A percentile compares a stretch with the other conserved stretches of the same genome.
Conservation (phyloP, 1,284 basidiomycete genomes). For the Tilletia setariae region DNA sequence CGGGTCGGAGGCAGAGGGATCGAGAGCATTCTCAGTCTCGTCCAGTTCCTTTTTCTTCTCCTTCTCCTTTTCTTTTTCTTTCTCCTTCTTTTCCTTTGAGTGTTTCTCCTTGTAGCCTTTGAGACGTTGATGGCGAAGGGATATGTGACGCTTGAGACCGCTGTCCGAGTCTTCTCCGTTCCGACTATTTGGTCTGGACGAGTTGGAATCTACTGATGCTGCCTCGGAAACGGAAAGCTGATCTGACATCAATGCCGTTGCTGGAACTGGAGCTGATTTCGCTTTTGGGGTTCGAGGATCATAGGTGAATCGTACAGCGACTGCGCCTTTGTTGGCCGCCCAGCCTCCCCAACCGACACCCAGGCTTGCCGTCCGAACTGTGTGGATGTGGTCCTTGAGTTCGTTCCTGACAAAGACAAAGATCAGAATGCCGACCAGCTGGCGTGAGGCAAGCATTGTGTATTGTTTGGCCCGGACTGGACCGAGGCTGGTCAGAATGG, state of each 20-base stretch:
- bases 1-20: background rate
- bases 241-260: too few species aligned
- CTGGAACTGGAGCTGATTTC: background rate
- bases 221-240: too few species aligned
- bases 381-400: conserved; percentile 19
- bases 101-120: background rate
- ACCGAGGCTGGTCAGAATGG: conserved; percentile 24
- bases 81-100: conserved; percentile 6
- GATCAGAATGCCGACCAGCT: conserved; percentile 34
- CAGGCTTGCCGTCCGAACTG: conserved; percentile 27
- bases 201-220: background rate
- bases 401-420: conserved; percentile 25
- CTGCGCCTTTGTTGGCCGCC: conserved; percentile 38
- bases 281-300: background rate
- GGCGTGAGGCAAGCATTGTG: conserved; percentile 30
- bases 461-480: conserved; percentile 19
- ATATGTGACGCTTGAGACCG: background rate
- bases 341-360: conserved; percentile 36
- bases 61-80: conserved; percentile 13
- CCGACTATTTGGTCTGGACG: background rate
- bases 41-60: background rate
- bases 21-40: conserved; percentile 15
- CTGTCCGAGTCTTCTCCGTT: background rate
- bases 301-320: conserved; percentile 29
- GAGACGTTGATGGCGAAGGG: background rate